Conservation (phyloP, 129 eudicot species). For the Centaurea solstitialis region DNA sequence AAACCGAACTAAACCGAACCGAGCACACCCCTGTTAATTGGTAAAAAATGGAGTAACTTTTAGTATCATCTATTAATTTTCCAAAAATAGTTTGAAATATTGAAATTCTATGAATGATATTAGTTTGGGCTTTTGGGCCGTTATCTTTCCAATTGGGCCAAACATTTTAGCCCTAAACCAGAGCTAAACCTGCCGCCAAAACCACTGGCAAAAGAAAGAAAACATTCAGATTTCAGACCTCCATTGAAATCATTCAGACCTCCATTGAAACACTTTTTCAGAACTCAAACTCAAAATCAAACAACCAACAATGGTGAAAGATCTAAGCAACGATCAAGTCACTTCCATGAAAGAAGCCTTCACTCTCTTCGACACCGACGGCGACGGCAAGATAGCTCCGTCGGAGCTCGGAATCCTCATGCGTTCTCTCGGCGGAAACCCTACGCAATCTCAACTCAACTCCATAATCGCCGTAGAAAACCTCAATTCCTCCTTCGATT, state of each 20-base stretch:
- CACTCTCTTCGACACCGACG: constrained; percentile 85
- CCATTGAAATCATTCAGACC: neutral
- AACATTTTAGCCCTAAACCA: constrained; percentile 1
- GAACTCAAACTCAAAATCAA: too few species aligned
- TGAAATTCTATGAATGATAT: neutral
- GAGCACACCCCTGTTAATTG: too few species aligned
- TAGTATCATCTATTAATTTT: too few species aligned
- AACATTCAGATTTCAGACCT: neutral
- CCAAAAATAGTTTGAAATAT: too few species aligned
- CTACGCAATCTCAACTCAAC: constrained; percentile 79
- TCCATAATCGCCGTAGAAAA: constrained; percentile 57
- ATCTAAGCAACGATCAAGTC: constrained; percentile 59
- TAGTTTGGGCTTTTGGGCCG: neutral
- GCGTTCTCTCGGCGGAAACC: constrained; percentile 88
- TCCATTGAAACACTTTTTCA: neutral
- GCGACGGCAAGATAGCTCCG: constrained; percentile 79
- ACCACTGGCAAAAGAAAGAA: neutral
- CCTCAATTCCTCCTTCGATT: constrained; percentile 63
- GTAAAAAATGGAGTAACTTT: too few species aligned
- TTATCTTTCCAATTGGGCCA: neutral
- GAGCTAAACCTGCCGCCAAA: neutral
- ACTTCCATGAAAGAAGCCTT: constrained; percentile 76
- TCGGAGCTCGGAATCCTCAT: constrained; percentile 82
- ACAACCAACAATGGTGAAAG: constrained; percentile 49
- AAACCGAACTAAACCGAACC: too few species aligned